A percentile compares a stretch with the other conserved stretches of the same genome.
These are phyloP conservation scores for Carallia pectinifolia DNA, from an alignment of 345 rosid species.

Conservation along the genomic window DNA sequence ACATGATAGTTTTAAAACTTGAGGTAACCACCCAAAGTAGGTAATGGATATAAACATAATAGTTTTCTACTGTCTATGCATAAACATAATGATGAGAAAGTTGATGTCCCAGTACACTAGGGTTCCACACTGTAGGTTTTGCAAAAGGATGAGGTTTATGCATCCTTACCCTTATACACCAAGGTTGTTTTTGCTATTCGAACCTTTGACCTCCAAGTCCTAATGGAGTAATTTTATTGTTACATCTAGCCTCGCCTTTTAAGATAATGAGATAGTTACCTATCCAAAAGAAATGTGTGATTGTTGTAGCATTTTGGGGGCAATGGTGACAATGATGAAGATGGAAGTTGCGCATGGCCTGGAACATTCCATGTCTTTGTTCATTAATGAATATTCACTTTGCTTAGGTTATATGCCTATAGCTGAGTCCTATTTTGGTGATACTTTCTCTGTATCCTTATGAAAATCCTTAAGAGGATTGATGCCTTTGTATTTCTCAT, in stretches of 20 bases:
- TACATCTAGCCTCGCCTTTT: too few relatives aligned
- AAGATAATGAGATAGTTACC: too few relatives aligned
- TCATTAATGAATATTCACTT: neutral
- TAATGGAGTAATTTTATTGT: too few relatives aligned
- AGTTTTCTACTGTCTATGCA: neutral
- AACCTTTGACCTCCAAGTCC: too few relatives aligned
- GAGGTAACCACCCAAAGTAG: neutral
- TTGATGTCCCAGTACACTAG: neutral
- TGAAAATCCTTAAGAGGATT: neutral
- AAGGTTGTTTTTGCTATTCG: too few relatives aligned
- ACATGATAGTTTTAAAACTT: neutral
- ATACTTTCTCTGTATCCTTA: neutral
- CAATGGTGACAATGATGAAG: neutral
- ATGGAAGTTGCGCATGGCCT: neutral
- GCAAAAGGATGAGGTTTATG: too few relatives aligned
- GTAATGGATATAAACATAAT: too few relatives aligned
- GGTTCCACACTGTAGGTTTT: too few relatives aligned
- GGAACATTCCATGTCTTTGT: neutral
- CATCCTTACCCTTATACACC: too few relatives aligned
- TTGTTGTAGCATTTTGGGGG: neutral
- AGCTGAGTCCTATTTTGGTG: neutral
- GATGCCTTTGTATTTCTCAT: neutral
- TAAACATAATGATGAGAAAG: neutral
- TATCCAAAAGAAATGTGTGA: too few relatives aligned
- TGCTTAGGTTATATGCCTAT: neutral